Conservation (phyloP, 2,329 filamentous ascomycete genomes). For the Chaetomium globosum region DNA sequence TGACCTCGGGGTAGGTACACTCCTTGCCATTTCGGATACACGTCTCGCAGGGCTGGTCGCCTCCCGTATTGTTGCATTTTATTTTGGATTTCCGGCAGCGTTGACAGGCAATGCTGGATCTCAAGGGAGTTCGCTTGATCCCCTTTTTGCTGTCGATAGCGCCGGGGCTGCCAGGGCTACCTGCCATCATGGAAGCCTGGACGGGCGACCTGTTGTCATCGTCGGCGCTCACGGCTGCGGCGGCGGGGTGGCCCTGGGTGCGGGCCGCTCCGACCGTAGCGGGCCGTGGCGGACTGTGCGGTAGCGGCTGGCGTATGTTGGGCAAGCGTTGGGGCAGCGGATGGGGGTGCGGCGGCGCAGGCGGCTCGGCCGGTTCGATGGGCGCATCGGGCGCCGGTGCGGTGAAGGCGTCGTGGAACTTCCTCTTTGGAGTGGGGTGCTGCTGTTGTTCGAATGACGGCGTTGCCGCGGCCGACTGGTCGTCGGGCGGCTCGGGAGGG, state of each 20-base stretch:
- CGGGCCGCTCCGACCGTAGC: conserved; percentile 29
- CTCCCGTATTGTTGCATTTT: conserved; percentile 80
- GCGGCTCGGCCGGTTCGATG: conserved; percentile 39
- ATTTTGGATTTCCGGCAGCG: conserved; percentile 80
- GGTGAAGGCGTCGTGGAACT: conserved; percentile 44
- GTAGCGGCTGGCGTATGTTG: conserved; percentile 35
- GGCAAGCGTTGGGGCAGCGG: conserved; percentile 27
- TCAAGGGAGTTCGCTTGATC: conserved; percentile 58
- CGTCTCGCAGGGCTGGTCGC: conserved; percentile 70
- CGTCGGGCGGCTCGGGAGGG: conserved; percentile 47
- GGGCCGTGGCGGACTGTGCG: conserved; percentile 36
- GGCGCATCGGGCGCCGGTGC: conserved; percentile 38
- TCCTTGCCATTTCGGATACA: conserved; percentile 72
- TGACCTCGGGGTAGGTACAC: conserved; percentile 68
- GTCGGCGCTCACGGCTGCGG: conserved; percentile 25
- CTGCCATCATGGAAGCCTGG: conserved; percentile 42
- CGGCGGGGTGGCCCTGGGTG: conserved; percentile 24
- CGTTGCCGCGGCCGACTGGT: conserved; percentile 39
- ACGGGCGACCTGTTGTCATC: conserved; percentile 35
- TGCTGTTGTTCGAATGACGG: conserved; percentile 34
- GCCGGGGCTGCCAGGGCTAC: conserved; percentile 36
- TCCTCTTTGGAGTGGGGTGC: conserved; percentile 43
- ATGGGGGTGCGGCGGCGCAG: conserved; percentile 31
- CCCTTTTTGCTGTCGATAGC: conserved; percentile 47
- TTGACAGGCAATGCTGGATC: conserved; percentile 78